These are phyloP conservation scores for Aspergillus carlsbadensis DNA, from an alignment of 495 filamentous ascomycete species.

Conservation along the genomic window DNA sequence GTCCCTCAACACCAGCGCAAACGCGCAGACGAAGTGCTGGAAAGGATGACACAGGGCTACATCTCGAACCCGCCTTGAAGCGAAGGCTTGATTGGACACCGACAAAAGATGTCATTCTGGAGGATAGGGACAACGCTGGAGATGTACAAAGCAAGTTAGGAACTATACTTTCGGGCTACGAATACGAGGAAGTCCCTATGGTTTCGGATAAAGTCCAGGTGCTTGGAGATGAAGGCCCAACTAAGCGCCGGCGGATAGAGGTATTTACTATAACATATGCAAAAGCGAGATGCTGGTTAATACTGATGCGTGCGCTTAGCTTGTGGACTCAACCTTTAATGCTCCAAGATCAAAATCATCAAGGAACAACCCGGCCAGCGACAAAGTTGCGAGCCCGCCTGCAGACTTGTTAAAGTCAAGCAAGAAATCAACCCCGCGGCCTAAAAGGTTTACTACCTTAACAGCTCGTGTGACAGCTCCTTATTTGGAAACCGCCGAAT, in stretches of 20 bases:
- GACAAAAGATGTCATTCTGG: slow-evolving; percentile 24
- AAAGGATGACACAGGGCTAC: slow-evolving; percentile 18
- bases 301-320: slow-evolving; percentile 13
- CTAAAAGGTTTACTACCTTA: slow-evolving; percentile 79
- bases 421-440: slow-evolving; percentile 55
- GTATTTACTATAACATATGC: slow-evolving; percentile 19
- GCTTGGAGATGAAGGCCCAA: slow-evolving; percentile 25
- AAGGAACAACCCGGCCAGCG: slow-evolving; percentile 13
- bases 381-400: slow-evolving; percentile 13
- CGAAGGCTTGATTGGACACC: slow-evolving; percentile 49
- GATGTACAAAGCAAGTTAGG: slow-evolving; percentile 21
- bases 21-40: neutral
- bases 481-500: slow-evolving; percentile 44
- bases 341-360: slow-evolving; percentile 13
- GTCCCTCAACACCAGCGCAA: neutral
- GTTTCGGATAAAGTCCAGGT: slow-evolving; percentile 10
- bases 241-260: slow-evolving; percentile 45
- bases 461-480: slow-evolving; percentile 80
- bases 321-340: slow-evolving; percentile 30
- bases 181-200: slow-evolving; percentile 26
- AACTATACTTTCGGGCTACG: slow-evolving; percentile 32
- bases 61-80: slow-evolving; percentile 36
- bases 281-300: neutral
- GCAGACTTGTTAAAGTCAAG: slow-evolving; percentile 16
- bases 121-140: slow-evolving; percentile 5